A percentile compares a stretch with the other conserved stretches of the same genome.
Evolutionary conservation across 2,329 filamentous ascomycete genomes (phyloP).

Genomic region (Talaromyces atroroseus): DNA sequence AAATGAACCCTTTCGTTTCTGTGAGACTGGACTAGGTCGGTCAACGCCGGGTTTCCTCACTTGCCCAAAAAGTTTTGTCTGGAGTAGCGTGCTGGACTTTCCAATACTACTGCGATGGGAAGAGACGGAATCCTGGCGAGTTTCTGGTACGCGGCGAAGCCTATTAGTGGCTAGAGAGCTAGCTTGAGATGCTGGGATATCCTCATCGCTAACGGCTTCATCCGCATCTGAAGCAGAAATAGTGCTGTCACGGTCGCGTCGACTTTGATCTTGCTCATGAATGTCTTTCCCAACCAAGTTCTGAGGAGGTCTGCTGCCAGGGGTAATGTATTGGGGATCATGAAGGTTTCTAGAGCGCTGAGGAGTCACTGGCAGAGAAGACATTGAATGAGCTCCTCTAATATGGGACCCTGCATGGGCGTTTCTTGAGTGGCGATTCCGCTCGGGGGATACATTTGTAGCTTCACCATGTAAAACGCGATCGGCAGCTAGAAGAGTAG

Average conservation of each 20-base stretch:
- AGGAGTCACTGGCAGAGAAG: slow-evolving; percentile 76
- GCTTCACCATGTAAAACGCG: slow-evolving; percentile 75
- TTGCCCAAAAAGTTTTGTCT: slow-evolving; percentile 59
- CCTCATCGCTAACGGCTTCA: slow-evolving; percentile 54
- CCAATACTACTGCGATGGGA: slow-evolving; percentile 32
- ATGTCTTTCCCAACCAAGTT: slow-evolving; percentile 34
- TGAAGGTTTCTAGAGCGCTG: slow-evolving; percentile 48
- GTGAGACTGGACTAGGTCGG: slow-evolving; percentile 19
- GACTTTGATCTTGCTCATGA: slow-evolving; percentile 23
- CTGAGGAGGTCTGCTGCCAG: slow-evolving; percentile 47
- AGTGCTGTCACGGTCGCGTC: slow-evolving; percentile 70
- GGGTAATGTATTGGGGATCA: slow-evolving; percentile 54
- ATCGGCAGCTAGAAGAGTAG: slow-evolving; percentile 66
- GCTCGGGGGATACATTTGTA: slow-evolving; percentile 62
- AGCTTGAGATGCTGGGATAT: slow-evolving; percentile 67
- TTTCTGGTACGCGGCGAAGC: slow-evolving; percentile 55
- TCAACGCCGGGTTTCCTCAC: slow-evolving; percentile 52
- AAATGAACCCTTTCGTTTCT: slow-evolving; percentile 39
- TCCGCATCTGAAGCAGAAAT: slow-evolving; percentile 63
- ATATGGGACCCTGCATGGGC: slow-evolving; percentile 54
- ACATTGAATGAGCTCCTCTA: slow-evolving; percentile 74
- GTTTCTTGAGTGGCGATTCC: slow-evolving; percentile 46
- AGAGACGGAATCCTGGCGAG: slow-evolving; percentile 31
- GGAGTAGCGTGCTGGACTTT: slow-evolving; percentile 46
- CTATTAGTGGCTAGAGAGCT: slow-evolving; percentile 71